Evolutionary conservation across 1,139 yeast species (phyloP).

Genomic region (Spathaspora jeffriesii): DNA sequence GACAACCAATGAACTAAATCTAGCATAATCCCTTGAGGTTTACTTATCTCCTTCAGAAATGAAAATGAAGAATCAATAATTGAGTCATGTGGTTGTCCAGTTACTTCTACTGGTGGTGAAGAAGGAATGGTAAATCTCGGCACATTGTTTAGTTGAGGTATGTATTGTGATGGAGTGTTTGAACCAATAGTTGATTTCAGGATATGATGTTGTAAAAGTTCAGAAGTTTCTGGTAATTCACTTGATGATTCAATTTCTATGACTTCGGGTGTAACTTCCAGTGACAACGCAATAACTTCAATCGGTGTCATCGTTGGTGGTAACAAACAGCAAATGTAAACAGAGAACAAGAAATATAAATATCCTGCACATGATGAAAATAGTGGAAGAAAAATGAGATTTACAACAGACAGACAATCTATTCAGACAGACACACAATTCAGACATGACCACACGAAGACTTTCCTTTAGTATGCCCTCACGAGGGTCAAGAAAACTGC

Average conservation of each 20-base stretch:
- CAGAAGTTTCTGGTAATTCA: conserved; percentile 4
- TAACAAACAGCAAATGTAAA: background rate
- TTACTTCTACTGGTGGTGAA: background rate
- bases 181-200: background rate
- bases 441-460: conserved; percentile 7
- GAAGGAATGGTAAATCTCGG: conserved; percentile 1
- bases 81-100: conserved; percentile 10
- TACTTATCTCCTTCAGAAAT: conserved; percentile 7
- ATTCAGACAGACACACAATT: background rate
- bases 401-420: too few species aligned
- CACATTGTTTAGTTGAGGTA: background rate
- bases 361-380: background rate
- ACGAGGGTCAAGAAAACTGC: conserved; percentile 5
- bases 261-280: conserved; percentile 13
- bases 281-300: conserved; percentile 13
- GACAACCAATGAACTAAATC: conserved; percentile 13
- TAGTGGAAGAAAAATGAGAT: background rate
- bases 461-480: conserved; percentile 12
- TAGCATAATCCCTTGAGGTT: conserved; percentile 5
- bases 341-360: too few species aligned
- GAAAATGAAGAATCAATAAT: conserved; percentile 14
- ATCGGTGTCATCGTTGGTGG: background rate
- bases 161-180: background rate
- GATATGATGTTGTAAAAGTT: conserved; percentile 3
- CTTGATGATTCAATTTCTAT: conserved; percentile 20